Conservation (phyloP, 176 grass and related monocot species). For the Musa troglodytarum region DNA sequence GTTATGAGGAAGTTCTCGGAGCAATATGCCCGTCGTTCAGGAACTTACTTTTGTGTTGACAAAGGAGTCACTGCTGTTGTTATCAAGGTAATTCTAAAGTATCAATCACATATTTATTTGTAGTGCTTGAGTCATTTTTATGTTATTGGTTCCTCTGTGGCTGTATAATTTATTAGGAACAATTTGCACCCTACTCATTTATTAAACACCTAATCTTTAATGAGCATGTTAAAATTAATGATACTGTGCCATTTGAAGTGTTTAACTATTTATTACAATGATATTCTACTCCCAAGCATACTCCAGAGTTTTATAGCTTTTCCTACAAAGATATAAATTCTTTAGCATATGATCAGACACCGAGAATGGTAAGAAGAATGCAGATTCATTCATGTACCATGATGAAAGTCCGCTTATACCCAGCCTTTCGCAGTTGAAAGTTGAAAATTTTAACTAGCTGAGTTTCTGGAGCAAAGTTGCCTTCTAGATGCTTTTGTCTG, state of each 20-base stretch:
- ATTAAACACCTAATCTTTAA: not conserved
- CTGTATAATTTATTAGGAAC: not conserved
- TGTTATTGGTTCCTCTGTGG: not conserved
- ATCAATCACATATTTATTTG: not conserved
- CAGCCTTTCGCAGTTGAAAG: no score
- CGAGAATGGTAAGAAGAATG: no score
- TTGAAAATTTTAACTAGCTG: no score
- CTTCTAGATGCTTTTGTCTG: no score
- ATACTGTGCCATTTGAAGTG: not conserved
- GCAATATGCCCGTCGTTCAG: conserved; percentile 80
- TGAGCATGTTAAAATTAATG: not conserved
- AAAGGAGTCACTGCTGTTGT: conserved; percentile 92
- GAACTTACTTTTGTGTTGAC: conserved; percentile 78
- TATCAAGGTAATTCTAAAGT: conserved; percentile 46
- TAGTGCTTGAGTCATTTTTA: not conserved
- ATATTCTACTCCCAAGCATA: conserved; percentile 1
- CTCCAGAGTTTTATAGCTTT: no score
- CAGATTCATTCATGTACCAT: no score
- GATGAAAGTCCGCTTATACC: no score
- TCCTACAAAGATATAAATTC: no score
- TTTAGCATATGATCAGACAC: no score
- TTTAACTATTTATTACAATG: not conserved
- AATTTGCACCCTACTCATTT: not conserved
- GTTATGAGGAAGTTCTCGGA: conserved; percentile 99
- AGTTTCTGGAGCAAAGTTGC: no score